Evolutionary conservation across 1,284 basidiomycete genomes (phyloP).

Genomic region (Vanrija sp.): DNA sequence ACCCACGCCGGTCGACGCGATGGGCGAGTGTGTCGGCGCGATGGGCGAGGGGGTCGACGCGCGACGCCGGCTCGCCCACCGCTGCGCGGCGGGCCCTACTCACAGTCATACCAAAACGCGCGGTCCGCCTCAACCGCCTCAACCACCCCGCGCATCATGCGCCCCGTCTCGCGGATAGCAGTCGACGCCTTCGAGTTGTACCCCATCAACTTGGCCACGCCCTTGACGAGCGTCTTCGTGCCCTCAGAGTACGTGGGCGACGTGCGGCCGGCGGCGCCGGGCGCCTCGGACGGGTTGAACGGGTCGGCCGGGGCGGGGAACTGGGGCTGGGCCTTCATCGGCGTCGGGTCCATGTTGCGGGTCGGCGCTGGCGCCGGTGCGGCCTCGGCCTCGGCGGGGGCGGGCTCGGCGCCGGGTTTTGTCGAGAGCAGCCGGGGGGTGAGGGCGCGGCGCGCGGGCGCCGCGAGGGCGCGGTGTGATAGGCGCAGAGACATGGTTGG

Average conservation of each 20-base stretch:
- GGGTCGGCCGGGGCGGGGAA: slow-evolving; percentile 43
- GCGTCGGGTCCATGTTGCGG: no score
- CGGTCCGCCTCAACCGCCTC: slow-evolving; percentile 51
- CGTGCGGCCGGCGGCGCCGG: not conserved
- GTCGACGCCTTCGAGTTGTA: slow-evolving; percentile 54
- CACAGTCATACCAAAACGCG: slow-evolving; percentile 51
- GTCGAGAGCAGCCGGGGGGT: no score
- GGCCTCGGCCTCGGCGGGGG: no score
- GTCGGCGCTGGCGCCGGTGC: no score
- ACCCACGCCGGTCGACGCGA: no score
- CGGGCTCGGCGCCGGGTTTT: no score
- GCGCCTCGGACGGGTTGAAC: slow-evolving; percentile 22
- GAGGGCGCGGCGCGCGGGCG: no score
- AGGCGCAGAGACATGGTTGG: no score
- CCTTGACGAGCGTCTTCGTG: slow-evolving; percentile 34
- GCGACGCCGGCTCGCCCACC: not conserved
- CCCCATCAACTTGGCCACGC: slow-evolving; percentile 53
- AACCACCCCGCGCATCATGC: slow-evolving; percentile 55
- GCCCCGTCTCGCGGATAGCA: slow-evolving; percentile 54
- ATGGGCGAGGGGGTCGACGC: no score
- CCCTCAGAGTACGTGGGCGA: slow-evolving; percentile 27
- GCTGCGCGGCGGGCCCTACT: slow-evolving; percentile 11
- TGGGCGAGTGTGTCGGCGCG: no score
- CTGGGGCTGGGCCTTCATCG: slow-evolving; percentile 14
- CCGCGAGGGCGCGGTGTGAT: no score